These are phyloP conservation scores for Edaphochlamys debaryana DNA, from an alignment of 139 green algal genomes.

Conservation along the genomic window DNA sequence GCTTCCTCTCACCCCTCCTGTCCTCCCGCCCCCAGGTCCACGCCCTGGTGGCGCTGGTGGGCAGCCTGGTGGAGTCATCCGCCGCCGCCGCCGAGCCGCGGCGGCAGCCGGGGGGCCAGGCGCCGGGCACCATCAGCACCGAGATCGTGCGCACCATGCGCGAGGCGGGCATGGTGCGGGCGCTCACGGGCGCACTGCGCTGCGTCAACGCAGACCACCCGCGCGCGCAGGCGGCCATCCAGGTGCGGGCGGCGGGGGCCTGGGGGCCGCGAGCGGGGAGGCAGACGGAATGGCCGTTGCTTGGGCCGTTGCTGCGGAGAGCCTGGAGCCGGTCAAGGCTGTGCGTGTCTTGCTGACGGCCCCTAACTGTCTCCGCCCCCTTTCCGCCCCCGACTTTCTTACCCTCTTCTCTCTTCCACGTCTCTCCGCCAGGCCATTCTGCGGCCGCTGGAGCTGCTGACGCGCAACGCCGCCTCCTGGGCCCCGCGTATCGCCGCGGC, in stretches of 20 bases:
- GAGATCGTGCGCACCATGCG: slow-evolving; percentile 84
- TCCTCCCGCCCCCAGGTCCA: slow-evolving; percentile 52
- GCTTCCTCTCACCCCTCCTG: background rate
- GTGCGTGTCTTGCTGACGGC: too few relatives aligned
- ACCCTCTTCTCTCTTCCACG: background rate
- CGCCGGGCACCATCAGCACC: slow-evolving; percentile 43
- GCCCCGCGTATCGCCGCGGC: slow-evolving; percentile 33
- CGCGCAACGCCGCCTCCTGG: slow-evolving; percentile 58
- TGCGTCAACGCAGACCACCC: slow-evolving; percentile 72
- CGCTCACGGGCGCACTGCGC: slow-evolving; percentile 68
- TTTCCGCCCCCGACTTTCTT: too few relatives aligned
- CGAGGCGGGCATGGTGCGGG: slow-evolving; percentile 74
- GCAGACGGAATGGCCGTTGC: too few relatives aligned
- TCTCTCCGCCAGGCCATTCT: slow-evolving; percentile 64
- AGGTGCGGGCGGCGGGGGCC: too few relatives aligned
- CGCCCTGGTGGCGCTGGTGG: slow-evolving; percentile 61
- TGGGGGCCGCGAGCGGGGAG: too few relatives aligned
- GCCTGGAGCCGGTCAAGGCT: too few relatives aligned
- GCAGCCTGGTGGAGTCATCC: slow-evolving; percentile 38
- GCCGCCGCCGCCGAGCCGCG: slow-evolving; percentile 12
- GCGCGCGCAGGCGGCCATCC: background rate
- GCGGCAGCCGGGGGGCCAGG: background rate
- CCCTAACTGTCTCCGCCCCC: too few relatives aligned
- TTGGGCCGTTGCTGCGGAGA: too few relatives aligned
- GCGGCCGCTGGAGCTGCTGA: slow-evolving; percentile 88